Evolutionary conservation across 805 yeast species (phyloP).

Genomic region (Scheffersomyces amazonensis): DNA sequence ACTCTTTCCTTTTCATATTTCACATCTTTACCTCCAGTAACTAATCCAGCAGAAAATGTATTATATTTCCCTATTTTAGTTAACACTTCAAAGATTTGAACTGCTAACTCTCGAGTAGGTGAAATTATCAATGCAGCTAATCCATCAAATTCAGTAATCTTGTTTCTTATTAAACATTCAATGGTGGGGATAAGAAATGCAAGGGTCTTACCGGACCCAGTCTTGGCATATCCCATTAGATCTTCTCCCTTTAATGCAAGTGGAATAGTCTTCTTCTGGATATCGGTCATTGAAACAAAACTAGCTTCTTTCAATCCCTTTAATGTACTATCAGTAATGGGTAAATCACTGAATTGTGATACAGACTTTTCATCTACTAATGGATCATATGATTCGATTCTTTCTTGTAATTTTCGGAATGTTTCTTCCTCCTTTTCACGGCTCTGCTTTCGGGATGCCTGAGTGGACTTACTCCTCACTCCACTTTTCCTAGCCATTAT

Average conservation of each 20-base stretch:
- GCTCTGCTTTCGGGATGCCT: slow-evolving; percentile 9
- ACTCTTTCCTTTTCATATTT: slow-evolving; percentile 79
- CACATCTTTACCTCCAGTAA: slow-evolving; percentile 91
- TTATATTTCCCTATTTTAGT: slow-evolving; percentile 75
- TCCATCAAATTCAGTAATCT: slow-evolving; percentile 83
- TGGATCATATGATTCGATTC: slow-evolving; percentile 55
- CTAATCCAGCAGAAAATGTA: slow-evolving; percentile 81
- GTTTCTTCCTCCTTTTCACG: slow-evolving; percentile 32
- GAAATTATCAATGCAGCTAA: slow-evolving; percentile 86
- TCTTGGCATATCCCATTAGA: slow-evolving; percentile 82
- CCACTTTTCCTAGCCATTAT: no score
- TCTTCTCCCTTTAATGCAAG: slow-evolving; percentile 74
- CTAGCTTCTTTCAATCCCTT: slow-evolving; percentile 78
- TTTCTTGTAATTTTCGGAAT: slow-evolving; percentile 42
- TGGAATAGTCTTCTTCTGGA: slow-evolving; percentile 79
- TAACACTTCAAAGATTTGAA: slow-evolving; percentile 85
- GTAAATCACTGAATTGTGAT: slow-evolving; percentile 71
- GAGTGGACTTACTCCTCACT: not conserved
- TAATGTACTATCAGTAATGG: slow-evolving; percentile 61
- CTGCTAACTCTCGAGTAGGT: slow-evolving; percentile 89
- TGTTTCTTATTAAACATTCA: slow-evolving; percentile 63
- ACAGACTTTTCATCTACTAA: slow-evolving; percentile 19
- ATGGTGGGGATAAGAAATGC: slow-evolving; percentile 82
- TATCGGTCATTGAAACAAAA: slow-evolving; percentile 77
- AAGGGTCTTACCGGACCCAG: slow-evolving; percentile 89